These are phyloP conservation scores for Phyllosticta citriasiana DNA, from an alignment of 2,329 filamentous ascomycete species.

Conservation along the genomic window DNA sequence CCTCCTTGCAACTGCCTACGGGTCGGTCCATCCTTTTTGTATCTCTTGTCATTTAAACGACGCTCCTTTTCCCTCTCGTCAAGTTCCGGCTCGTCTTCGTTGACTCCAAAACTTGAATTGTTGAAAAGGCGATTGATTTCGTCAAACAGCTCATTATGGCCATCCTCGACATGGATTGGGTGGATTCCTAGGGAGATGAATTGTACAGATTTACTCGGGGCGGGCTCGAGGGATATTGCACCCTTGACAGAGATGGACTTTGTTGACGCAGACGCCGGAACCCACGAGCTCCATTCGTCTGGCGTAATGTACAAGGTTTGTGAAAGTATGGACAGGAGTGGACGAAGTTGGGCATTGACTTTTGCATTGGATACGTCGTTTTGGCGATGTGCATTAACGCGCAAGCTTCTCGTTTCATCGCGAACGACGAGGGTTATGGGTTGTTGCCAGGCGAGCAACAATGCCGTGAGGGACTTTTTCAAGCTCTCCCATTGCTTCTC, in stretches of 20 bases:
- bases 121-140: slow-evolving; percentile 69
- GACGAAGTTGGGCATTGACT: slow-evolving; percentile 14
- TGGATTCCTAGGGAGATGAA: slow-evolving; percentile 71
- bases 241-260: slow-evolving; percentile 54
- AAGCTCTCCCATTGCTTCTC: slow-evolving; percentile 58
- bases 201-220: slow-evolving; percentile 62
- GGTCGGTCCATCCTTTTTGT: slow-evolving; percentile 40
- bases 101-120: slow-evolving; percentile 63
- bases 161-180: slow-evolving; percentile 48
- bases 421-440: slow-evolving; percentile 49
- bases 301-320: slow-evolving; percentile 56
- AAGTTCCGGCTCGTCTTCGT: slow-evolving; percentile 36
- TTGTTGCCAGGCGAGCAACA: slow-evolving; percentile 61
- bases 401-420: slow-evolving; percentile 38
- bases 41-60: slow-evolving; percentile 29
- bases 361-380: slow-evolving; percentile 16
- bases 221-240: slow-evolving; percentile 59
- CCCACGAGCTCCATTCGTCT: slow-evolving; percentile 50
- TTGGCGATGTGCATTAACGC: slow-evolving; percentile 14
- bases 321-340: slow-evolving; percentile 45
- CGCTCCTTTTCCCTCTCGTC: slow-evolving; percentile 28
- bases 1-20: slow-evolving; percentile 41
- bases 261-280: slow-evolving; percentile 58
- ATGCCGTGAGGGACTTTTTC: slow-evolving; percentile 46
- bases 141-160: slow-evolving; percentile 60